Base-by-base conservation (phyloP, 2,329 filamentous ascomycete species). In the Phialophora verrucosa region DNA sequence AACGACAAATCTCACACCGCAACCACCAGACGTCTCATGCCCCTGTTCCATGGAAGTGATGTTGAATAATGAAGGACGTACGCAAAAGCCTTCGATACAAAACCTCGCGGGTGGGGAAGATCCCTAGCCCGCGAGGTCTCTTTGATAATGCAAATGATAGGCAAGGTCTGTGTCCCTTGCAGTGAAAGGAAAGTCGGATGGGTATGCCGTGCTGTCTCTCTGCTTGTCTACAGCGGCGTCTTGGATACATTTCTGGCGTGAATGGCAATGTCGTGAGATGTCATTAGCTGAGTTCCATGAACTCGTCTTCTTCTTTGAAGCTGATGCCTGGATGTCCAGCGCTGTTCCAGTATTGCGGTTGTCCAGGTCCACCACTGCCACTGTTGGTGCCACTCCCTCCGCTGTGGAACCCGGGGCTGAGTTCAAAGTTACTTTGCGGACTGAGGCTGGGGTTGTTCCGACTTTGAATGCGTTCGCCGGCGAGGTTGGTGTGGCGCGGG, bases 261-360 rank as follows among this genome's bases (percentile, higher is more conserved):
- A 11, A 23, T 55, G 53, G 12, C 25, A 35, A 32, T 55, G 29
- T 32, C 49, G 27, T 55, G 10, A 23, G 23, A 8, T 6, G 31
- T 57, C 56, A 62, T 66, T 56, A 70, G 51, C 58, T 68, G 65
- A 71, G 63, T 91, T 96, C 96, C 75, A 88, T 88, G 75, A 91
- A 96, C 80, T 97, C 93, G 73, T 97, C 93, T 79, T 97, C 93
- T 77, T 97, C 93, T 79, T 97, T 97, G 81, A 97, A 92, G 76
- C 90, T 89, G 75, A 91, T 83, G 27, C 83, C 84, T 53, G 88
- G 85, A 65, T 82, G 80, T 20, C 80, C 80, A 27, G 78, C 79
- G 67, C 74, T 80, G 74, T 77, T 81, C 83, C 83, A 87, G 75
- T 82, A 85, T 69, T 85, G 83, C 57, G 83, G 80, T 70, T 86